Evolutionary conservation across 768 basidiomycete genomes (phyloP), one percentile per base, ranked within the genome.

Genomic region (Coprinellus micaceus): DNA sequence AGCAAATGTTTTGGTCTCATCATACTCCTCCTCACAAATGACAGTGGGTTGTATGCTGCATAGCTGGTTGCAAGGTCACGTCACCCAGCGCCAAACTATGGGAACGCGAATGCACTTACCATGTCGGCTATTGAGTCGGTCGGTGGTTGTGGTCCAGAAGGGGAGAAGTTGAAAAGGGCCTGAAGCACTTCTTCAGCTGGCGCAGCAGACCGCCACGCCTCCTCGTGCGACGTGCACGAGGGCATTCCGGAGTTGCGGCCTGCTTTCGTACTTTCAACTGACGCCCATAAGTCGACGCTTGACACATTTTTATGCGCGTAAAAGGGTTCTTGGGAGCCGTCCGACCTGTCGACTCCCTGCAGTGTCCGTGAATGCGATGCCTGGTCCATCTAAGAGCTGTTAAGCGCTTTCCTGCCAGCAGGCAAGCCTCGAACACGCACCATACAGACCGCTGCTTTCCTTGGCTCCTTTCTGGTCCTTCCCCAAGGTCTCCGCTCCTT

Each of bases 211-310:
- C 24, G 50, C 58, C 61, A 59, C 61, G 57, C 51, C 53, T 45
- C 44, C 22, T 55, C 43, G 36, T 49, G 58, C 29, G 59, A 52
- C 58, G 53, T 26, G 57, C 59, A 58, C 50, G 61, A 62, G 53
- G 61, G 45, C 24, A 39, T 40, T 36, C 15, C 22, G 10, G 52
- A 15, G 6, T 10, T 26, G 52, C 52, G 30, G 33, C 10, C 19
- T n/a, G 19, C 44, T 3, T 21, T 21, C 44, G 13, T 6, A 6
- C 9, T 1, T 25, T 46, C 19, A 13, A 24, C 15, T 49, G 11
- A 17, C 4, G 11, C 17, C 5, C 26, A 6, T 17, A 28, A 28
- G 2, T 26, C 47, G 25, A 17, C 47, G n/a, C n/a, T n/a, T n/a
- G n/a, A n/a, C n/a, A n/a, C n/a, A 26, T 48, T 48, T 28, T 11